phyloP scores from a whole-genome alignment of 495 filamentous ascomycete genomes.

The Aspergillus asperescens region DNA sequence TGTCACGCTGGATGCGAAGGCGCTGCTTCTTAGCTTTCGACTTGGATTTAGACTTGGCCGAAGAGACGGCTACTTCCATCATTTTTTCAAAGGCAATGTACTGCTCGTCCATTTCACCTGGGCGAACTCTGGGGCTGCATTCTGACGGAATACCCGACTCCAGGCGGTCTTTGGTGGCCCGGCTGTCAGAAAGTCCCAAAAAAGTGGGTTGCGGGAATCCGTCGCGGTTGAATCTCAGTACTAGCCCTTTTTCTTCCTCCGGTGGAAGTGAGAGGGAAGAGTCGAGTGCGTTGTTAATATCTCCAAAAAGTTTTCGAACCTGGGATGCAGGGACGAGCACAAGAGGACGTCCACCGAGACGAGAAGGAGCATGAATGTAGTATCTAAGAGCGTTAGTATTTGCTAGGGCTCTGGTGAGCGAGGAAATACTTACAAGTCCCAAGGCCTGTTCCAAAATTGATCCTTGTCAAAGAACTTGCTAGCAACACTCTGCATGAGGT shows the following conservation, averaged over 20 bases:
- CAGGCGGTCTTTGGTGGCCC: conserved; percentile 29
- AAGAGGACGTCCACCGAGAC: conserved; percentile 42
- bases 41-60: conserved; percentile 35
- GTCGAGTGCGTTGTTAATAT: conserved; percentile 51
- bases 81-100: conserved; percentile 43
- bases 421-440: conserved; percentile 65
- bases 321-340: conserved; percentile 61
- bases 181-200: conserved; percentile 49
- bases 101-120: conserved; percentile 21
- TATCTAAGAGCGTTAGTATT: conserved; percentile 45
- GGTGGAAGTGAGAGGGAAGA: conserved; percentile 47
- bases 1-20: conserved; percentile 42
- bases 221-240: conserved; percentile 50
- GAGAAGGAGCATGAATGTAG: conserved; percentile 53
- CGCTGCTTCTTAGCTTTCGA: conserved; percentile 48
- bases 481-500: conserved; percentile 44
- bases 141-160: conserved; percentile 28
- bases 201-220: conserved; percentile 58
- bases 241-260: conserved; percentile 44
- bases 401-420: not conserved
- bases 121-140: not conserved
- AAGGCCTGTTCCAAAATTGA: conserved; percentile 54
- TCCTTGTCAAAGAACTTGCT: conserved; percentile 50
- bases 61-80: conserved; percentile 40
- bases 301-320: conserved; percentile 51